Percentiles rank a stretch among this genome's conserved stretches.
phyloP scores from a whole-genome alignment of 495 filamentous ascomycete species.

The Penicillium goetzii region DNA sequence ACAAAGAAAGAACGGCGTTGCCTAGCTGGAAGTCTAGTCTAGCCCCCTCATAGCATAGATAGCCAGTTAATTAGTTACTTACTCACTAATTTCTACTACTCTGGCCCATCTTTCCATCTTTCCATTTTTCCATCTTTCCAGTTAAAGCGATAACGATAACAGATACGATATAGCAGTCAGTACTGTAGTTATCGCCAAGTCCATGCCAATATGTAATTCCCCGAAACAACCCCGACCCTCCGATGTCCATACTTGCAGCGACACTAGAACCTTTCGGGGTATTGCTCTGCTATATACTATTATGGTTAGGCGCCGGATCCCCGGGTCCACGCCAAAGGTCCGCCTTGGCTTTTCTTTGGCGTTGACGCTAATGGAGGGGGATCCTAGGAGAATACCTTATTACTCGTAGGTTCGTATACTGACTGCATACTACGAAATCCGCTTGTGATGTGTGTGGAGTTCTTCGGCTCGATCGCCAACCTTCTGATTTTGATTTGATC shows the following conservation, averaged over 20 bases:
- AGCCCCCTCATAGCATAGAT: background rate
- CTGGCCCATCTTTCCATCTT: background rate
- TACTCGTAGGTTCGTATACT: too few species aligned
- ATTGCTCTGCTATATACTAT: background rate
- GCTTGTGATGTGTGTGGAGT: too few species aligned
- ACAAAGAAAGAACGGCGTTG: background rate
- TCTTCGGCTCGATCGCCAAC: background rate
- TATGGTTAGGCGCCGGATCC: background rate
- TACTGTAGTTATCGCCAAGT: background rate
- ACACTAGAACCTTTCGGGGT: background rate
- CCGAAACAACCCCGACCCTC: background rate
- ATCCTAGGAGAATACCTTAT: too few species aligned
- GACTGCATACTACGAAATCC: too few species aligned
- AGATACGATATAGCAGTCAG: background rate
- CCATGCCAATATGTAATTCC: background rate
- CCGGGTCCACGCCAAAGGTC: background rate
- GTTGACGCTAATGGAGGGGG: background rate
- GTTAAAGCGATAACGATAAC: background rate
- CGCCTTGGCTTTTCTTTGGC: background rate
- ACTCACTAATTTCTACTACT: background rate
- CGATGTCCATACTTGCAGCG: background rate
- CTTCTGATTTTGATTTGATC: background rate
- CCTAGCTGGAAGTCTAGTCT: background rate
- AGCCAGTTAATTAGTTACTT: background rate
- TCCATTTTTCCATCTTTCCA: background rate